Percentiles rank a stretch among this genome's conserved stretches.
Evolutionary conservation across 1,139 yeast genomes (phyloP).

Genomic region (Candida sp.): DNA sequence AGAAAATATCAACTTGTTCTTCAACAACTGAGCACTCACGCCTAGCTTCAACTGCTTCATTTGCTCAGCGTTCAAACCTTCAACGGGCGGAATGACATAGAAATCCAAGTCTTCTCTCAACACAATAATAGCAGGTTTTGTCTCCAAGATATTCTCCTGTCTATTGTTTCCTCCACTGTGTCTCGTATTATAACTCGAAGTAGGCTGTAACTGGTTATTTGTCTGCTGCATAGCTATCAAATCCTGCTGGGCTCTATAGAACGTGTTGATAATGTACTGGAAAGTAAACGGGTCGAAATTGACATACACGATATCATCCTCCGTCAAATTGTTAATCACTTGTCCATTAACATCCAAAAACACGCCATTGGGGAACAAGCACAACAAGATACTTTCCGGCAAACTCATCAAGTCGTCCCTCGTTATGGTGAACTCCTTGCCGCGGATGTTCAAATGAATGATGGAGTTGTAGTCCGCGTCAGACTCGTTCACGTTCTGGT

Average conservation of each 20-base stretch:
- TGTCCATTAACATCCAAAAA: slow-evolving; percentile 76
- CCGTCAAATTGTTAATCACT: slow-evolving; percentile 77
- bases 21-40: slow-evolving; percentile 59
- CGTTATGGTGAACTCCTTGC: slow-evolving; percentile 67
- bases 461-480: slow-evolving; percentile 62
- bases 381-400: slow-evolving; percentile 88
- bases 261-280: slow-evolving; percentile 75
- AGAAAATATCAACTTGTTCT: slow-evolving; percentile 67
- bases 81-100: slow-evolving; percentile 81
- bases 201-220: slow-evolving; percentile 24
- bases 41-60: slow-evolving; percentile 70
- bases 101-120: slow-evolving; percentile 93
- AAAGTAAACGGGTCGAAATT: slow-evolving; percentile 90
- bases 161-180: slow-evolving; percentile 15
- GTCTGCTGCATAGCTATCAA: slow-evolving; percentile 27
- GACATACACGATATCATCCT: slow-evolving; percentile 76
- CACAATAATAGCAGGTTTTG: slow-evolving; percentile 91
- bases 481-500: slow-evolving; percentile 27
- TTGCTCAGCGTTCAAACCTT: slow-evolving; percentile 51
- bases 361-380: slow-evolving; percentile 91
- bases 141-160: slow-evolving; percentile 60
- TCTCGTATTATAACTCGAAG: slow-evolving; percentile 15
- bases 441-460: slow-evolving; percentile 71
- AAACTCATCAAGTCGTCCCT: slow-evolving; percentile 89
- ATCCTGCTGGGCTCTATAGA: slow-evolving; percentile 52